Base-by-base conservation (phyloP, 2,329 filamentous ascomycete genomes). In the Microsporum canis region DNA sequence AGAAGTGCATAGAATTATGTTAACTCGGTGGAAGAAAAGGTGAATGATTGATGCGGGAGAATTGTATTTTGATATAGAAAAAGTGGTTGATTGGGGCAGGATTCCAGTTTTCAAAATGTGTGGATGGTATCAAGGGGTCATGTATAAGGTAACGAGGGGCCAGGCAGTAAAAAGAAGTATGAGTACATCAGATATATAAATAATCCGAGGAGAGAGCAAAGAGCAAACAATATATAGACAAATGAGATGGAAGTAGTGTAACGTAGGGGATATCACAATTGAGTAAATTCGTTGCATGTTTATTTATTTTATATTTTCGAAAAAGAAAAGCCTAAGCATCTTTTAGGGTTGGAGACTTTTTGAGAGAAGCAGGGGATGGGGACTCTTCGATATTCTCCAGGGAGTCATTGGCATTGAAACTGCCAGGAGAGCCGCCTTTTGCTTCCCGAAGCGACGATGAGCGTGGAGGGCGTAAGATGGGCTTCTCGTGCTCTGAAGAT, bases 401-500 rank as follows among this genome's bases (percentile, higher is more conserved):
- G 17, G 56, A 53, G 38, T 63, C 59, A 12, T 47, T 57, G 8
- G 57, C 56, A 3, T 41, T 43, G 41, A 27, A 29, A 53, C 60
- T 63, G 12, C 53, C 58, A 10, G 57, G 57, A 8, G 63, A 59
- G 31, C 60, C 57, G 4, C 45, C 31, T 12, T 59, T 63, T 10
- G 47, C 53, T 55, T 64, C 68, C 55, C 62, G 67, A 47, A 75
- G 64, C 8, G 73, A 76, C 12, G 73, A 76, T n/a, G 72, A 74
- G n/a, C 72, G 72, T 3, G 72, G 71, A 57, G 73, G 73, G 6
- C 68, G 70, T 29, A 66, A 38, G 10, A 70, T 17, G 8, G 62
- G 56, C 2, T 47, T 17, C 10, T 69, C 72, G 8, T 69, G 61
- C 27, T 70, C 69, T 17, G 73, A 65, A 29, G 73, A 70, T 29